Base-by-base conservation (phyloP, 345 rosid species). In the Melastoma malabathricum region DNA sequence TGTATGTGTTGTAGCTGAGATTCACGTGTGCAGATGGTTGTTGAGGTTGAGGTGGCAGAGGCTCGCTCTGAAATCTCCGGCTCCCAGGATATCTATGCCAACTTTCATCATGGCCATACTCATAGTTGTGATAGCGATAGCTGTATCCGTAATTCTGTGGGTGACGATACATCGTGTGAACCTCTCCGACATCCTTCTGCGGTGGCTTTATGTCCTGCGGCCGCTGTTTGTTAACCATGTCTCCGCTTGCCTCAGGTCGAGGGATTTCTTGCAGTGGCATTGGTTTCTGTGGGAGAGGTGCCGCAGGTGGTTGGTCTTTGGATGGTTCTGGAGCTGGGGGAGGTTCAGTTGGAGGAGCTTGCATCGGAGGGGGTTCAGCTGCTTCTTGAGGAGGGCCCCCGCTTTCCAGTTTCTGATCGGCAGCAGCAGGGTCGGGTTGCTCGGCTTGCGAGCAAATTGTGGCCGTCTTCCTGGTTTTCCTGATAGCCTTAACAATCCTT, bases 401-500 rank as follows among this genome's bases (percentile, higher is more conserved):
- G n/a, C 66, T 68, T n/a, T 57, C 75, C 8, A 75, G 63, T 47
- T 67, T 16, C 57, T 62, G 69, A 49, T 77, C 79, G 46, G 73
- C 46, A n/a, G 51, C 51, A 23, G 58, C 61, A 19, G 69, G 65
- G 13, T 76, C 77, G 18, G 73, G 8, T 51, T 60, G 64, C 39
- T 80, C 81, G 1, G 70, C 44, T 18, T 74, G 70, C 13, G 81
- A 68, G 64, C 76, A 70, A 44, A 84, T 78, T 39, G 71, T 72
- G 27, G 81, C 87, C 25, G 55, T 74, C 74, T 74, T 84, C 65
- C 85, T 78, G 4, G 79, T 72, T 57, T 78, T 80, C 56, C 71
- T 78, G 19, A 84, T 74, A 4, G 88, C 88, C 52, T 78, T 80
- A 15, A 84, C 62, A 18, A 80, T 67, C 63, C 54, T 74, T 19